Evolutionary conservation across 2,329 filamentous ascomycete genomes (phyloP), one percentile per base, ranked within the genome.

Genomic region (Hawksworthiomyces lignivorus): DNA sequence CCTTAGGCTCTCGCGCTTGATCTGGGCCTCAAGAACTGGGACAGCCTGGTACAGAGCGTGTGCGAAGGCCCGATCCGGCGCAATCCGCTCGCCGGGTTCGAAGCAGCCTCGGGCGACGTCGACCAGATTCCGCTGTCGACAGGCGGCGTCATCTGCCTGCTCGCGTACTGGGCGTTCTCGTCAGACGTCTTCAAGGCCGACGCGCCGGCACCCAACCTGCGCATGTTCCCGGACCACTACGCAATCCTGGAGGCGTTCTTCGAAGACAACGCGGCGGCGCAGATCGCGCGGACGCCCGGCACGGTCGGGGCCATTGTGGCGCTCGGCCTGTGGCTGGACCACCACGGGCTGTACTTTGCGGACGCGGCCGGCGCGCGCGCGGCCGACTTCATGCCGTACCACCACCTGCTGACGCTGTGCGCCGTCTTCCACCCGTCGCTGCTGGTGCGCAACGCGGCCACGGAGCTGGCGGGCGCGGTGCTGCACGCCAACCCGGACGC

Each of bases 121-220:
- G 66, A 71, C 12, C 67, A 71, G 11, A 72, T 82, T 35, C 66
- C 70, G 33, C 63, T 82, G 3, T 80, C 79, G 1, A 72, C 72
- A 1, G 70, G 72, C 5, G 80, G 80, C 4, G 65, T 73, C 19
- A 60, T 80, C 11, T 78, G 75, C 48, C 62, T 84, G 27, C 61
- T 77, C 14, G 72, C 75, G 7, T 82, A 80, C 56, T 77, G 73
- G 62, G 64, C 81, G 31, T 80, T 82, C 51, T 75, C 79, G 1
- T 68, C 74, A 0, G 69, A 77, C 15, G 61, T 82, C 5, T 83
- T 83, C 50, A 68, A 73, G 33, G 70, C 77, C 6, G 65, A 75
- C 49, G 67, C 71, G 38, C 64, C 70, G 11, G 57, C 61, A 31
- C 77, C 77, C 2, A 62, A 69, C 5, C 67, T 81, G 44, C 56